Evolutionary conservation across 1,284 basidiomycete species (phyloP), one percentile per base, ranked within the genome.

Genomic region (Cutaneotrichosporon spelunceum): DNA sequence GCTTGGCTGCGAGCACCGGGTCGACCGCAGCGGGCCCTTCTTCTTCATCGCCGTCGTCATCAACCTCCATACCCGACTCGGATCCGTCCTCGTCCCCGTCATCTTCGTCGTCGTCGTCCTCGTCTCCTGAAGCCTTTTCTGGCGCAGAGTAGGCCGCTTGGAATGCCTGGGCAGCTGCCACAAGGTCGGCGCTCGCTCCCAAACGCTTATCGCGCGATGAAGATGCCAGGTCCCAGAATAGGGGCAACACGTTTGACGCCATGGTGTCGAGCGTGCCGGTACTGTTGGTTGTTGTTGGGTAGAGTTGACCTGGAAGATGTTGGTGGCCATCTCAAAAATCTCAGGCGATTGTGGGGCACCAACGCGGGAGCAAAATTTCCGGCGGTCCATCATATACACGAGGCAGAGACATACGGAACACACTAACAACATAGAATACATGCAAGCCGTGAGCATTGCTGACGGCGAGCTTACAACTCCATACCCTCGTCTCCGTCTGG

Each of bases 191-290:
- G 0, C 93, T 94, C 9, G 94, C 90, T 70, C 88, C 85, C 34
- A 97, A 73, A 6, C 94, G 87, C 61, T 90, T 88, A 60, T 87
- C 85, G 77, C 87, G 90, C 39, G 85, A 86, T 4, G 85, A 82
- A 3, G 90, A 91, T n/a, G 93, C 93, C 53, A 97, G 83, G 76
- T 93, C 83, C 93, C 93, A 97, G 83, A 93, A 97, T 53, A 96
- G 84, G 39, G 91, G 89, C 58, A 97, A 85, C 49, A 79, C 75
- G 69, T 79, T 79, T 33, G 76, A 73, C n/a, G 76, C 65, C 74
- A 63, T 66, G 33, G 29, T 33, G 23, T 52, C 48, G 50, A n/a
- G 45, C 30, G 33, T 54, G 33, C 36, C 14, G 29, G 33, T 49
- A 27, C 29, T 42, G n/a, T 49, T 56, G 53, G 10, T 47, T 24